These are phyloP conservation scores for Aurinia saxatilis DNA, from an alignment of 345 rosid species.

Conservation along the genomic window DNA sequence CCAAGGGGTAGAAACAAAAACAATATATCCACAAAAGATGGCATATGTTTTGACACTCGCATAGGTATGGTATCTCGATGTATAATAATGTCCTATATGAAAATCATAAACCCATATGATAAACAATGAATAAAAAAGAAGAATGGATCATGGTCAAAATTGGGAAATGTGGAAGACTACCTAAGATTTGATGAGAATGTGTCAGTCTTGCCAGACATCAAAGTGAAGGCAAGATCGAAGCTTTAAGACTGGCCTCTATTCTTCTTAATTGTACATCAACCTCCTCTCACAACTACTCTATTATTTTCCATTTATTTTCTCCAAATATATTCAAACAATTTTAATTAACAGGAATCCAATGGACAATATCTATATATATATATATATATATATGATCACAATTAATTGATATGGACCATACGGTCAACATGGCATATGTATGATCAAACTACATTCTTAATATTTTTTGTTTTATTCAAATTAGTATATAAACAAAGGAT, in stretches of 20 bases:
- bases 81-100: neutral
- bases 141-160: conserved; percentile 18
- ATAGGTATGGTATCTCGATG: neutral
- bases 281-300: neutral
- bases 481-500: neutral
- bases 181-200: conserved; percentile 27
- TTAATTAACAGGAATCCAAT: neutral
- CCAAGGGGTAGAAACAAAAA: neutral
- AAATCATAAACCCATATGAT: neutral
- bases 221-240: neutral
- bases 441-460: neutral
- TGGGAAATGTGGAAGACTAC: conserved; percentile 26
- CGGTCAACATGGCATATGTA: conserved; percentile 3
- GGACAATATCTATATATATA: neutral
- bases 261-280: neutral
- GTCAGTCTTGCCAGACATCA: conserved; percentile 29
- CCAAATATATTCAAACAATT: neutral
- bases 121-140: conserved; percentile 10
- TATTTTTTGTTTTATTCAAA: neutral
- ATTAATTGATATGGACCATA: neutral
- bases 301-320: neutral
- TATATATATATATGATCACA: neutral
- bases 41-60: neutral
- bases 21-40: neutral
- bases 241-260: neutral